Evolutionary conservation across 345 rosid species (phyloP), one percentile per base, ranked within the genome.

Genomic region (Populus euphratica): DNA sequence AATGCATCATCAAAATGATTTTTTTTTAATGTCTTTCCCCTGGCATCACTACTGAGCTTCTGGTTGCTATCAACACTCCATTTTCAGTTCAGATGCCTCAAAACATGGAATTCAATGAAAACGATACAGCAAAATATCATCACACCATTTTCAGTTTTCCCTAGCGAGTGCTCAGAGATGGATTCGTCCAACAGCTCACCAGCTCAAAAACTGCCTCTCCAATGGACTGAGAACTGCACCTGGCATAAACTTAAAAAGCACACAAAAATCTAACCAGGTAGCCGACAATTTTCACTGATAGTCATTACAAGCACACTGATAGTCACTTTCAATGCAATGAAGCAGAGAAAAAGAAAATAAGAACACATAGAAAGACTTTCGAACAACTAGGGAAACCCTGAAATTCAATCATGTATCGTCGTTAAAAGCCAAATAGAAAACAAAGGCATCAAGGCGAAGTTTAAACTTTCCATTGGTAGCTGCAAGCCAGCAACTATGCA

Each of bases 401-500:
- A 23, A 4, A 17, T 29, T 52, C 27, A 23, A 68, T 8, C 10
- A 56, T 41, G 73, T 61, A 62, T 23, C 23, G 52, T 23, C 23
- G 52, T 43, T 31, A 80, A 61, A 5, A 12, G 25, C 12, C n/a
- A 36, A 13, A 76, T 13, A 23, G 65, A 79, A 68, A 56, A n/a
- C n/a, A 29, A n/a, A 73, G 63, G 61, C 47, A 56, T 56, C 9
- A 61, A 61, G 25, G 44, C 7, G 64, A 73, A 59, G 73, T 43
- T 41, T 59, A 59, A 68, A 44, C 39, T 73, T 69, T 74, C 39
- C 29, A 69, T 39, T 73, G 38, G 69, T 39, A 76, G 68, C 73
- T 6, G 29, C 7, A 35, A 54, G 18, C 52, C 73, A 25, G 74
- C 83, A 80, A 81, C 82, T 79, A 79, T 69, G 83, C 81, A 82